Evolutionary conservation across 2,329 filamentous ascomycete species (phyloP), one percentile per base, ranked within the genome.

Genomic region (Sclerotinia subarctica): DNA sequence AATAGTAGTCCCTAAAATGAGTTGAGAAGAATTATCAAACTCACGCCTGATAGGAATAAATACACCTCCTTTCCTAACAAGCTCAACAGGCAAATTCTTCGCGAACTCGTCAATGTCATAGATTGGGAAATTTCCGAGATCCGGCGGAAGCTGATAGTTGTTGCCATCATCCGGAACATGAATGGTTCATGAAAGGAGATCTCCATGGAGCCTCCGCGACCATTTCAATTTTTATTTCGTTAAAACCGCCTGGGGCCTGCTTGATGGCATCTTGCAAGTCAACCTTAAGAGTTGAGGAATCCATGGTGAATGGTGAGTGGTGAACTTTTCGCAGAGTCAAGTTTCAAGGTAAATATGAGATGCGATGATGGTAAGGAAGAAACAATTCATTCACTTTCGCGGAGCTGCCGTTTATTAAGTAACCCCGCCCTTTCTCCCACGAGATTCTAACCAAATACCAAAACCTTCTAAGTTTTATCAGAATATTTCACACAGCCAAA

Each of bases 11-110:
- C 11, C 15, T 42, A 4, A 42, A 42, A 5, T 42, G 13, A 42
- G 38, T 38, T 38, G 13, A 13, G 4, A 42, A 42, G 3, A 42
- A 42, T 42, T 15, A 42, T 15, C 3, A 13, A 42, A 42, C 38
- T 15, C 38, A 42, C 69, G 64, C 70, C 82, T 79, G 77, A 85
- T 83, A 0, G 82, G 79, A 13, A 84, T 74, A 71, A 84, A 81
- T 0, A 82, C 60, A 0, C 82, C 82, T 3, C 80, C 80, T 69
- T 82, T 82, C 1, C 68, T 71, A 0, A 70, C 72, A 71, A 83
- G 78, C 6, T 74, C 64, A 0, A 69, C 10, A 0, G 78, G 78
- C 24, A 85, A 71, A 0, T 71, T 75, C 1, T 70, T 65, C 5
- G 74, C 69, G 64, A 79, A 79, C 5, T 78, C 69, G 5, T 70